Evolutionary conservation across 805 yeast species (phyloP).

Genomic region (Kuraishia floccosa): DNA sequence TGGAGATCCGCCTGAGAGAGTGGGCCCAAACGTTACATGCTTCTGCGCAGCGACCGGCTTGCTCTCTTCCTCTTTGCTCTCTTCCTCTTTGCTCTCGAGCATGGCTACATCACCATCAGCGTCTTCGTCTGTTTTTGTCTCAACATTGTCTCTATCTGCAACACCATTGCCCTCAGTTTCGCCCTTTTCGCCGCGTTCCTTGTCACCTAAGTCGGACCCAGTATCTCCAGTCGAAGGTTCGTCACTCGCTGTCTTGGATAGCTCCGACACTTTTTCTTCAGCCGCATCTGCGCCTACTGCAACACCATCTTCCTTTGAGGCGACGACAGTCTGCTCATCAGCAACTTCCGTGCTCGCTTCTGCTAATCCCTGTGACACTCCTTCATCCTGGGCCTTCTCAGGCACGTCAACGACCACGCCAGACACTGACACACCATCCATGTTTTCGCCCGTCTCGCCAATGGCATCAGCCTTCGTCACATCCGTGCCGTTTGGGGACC

Average conservation of each 20-base stretch:
- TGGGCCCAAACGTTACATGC: too few relatives aligned
- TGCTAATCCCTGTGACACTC: too few relatives aligned
- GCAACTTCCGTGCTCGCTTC: conserved; percentile 1
- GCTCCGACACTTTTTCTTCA: conserved; percentile 14
- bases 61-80: neutral
- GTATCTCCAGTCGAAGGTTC: too few relatives aligned
- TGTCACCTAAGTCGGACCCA: conserved; percentile 4
- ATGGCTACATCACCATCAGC: neutral
- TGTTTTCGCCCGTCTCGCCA: too few relatives aligned
- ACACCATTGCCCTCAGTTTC: neutral
- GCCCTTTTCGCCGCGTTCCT: neutral
- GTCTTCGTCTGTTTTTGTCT: neutral
- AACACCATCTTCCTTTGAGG: neutral
- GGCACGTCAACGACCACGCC: too few relatives aligned
- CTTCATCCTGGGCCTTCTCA: too few relatives aligned
- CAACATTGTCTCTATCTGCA: neutral
- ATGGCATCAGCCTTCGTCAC: too few relatives aligned
- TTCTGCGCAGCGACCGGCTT: too few relatives aligned
- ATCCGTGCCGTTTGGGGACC: too few relatives aligned
- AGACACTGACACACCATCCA: too few relatives aligned
- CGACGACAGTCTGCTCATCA: neutral
- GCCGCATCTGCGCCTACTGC: conserved; percentile 14
- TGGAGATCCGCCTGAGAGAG: too few relatives aligned
- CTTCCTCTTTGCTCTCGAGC: neutral
- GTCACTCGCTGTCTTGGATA: too few relatives aligned